These are phyloP conservation scores for Cynanchum wilfordii DNA, from an alignment of 257 asterid species.

Conservation along the genomic window DNA sequence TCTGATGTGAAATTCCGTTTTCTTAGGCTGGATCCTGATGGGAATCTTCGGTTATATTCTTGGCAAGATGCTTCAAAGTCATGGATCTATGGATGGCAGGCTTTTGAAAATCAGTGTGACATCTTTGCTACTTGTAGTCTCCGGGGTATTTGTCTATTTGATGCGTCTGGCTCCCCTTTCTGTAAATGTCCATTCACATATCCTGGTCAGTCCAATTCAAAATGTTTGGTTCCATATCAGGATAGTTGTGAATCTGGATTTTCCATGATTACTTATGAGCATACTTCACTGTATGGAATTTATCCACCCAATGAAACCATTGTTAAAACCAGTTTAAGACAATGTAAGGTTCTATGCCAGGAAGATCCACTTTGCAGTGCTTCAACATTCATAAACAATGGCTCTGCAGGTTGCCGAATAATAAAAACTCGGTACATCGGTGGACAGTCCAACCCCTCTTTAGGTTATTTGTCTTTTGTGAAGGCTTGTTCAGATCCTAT, in stretches of 20 bases:
- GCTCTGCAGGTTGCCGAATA: constrained; percentile 27
- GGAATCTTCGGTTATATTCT: constrained; percentile 43
- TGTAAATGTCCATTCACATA: constrained; percentile 34
- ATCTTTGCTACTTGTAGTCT: constrained; percentile 40
- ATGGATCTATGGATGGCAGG: constrained; percentile 45
- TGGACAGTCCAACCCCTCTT: constrained; percentile 34
- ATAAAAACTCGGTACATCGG: constrained; percentile 32
- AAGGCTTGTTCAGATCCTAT: constrained; percentile 39
- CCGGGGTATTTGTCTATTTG: constrained; percentile 31
- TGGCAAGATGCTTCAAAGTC: constrained; percentile 36
- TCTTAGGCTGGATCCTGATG: constrained; percentile 43
- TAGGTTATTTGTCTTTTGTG: constrained; percentile 26
- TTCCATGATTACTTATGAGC: constrained; percentile 24
- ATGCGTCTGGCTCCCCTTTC: constrained; percentile 24
- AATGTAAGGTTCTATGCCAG: constrained; percentile 29
- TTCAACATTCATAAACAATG: constrained; percentile 33
- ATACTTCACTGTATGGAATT: constrained; percentile 32
- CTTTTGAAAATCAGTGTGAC: constrained; percentile 37
- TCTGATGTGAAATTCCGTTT: constrained; percentile 32
- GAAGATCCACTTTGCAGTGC: constrained; percentile 36
- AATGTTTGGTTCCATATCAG: constrained; percentile 34
- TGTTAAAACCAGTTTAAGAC: constrained; percentile 19
- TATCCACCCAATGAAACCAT: constrained; percentile 34
- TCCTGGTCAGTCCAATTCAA: constrained; percentile 20
- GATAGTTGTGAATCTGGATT: constrained; percentile 30